Evolutionary conservation across 306 rosid genomes (phyloP).

Genomic region (Gillenia trifoliata): DNA sequence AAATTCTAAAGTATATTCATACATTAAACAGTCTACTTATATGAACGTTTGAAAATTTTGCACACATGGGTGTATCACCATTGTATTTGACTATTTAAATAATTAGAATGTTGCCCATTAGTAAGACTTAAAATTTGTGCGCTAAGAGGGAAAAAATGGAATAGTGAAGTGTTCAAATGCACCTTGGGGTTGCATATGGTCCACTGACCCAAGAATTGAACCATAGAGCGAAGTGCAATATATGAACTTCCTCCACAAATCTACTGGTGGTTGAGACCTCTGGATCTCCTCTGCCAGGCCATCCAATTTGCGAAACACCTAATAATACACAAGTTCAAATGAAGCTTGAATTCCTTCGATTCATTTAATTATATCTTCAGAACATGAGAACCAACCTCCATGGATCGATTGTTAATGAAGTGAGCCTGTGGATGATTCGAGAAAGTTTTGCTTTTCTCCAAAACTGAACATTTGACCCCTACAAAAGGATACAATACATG

Average conservation of each 20-base stretch:
- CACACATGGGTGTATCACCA: too few species aligned
- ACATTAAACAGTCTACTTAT: background rate
- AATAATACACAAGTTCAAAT: conserved; percentile 21
- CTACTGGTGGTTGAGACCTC: conserved; percentile 83
- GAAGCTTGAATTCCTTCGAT: conserved; percentile 5
- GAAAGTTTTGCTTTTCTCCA: conserved; percentile 58
- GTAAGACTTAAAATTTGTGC: background rate
- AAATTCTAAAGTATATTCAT: background rate
- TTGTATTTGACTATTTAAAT: background rate
- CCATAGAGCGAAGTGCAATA: conserved; percentile 89
- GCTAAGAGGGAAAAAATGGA: background rate
- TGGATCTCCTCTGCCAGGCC: conserved; percentile 90
- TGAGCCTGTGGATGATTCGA: conserved; percentile 84
- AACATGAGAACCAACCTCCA: conserved; percentile 64
- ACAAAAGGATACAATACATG: background rate
- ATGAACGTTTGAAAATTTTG: background rate
- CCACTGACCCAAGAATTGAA: conserved; percentile 86
- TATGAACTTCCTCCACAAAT: conserved; percentile 87
- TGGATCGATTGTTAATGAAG: conserved; percentile 88
- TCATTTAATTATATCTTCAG: conserved; percentile 6
- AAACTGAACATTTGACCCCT: conserved; percentile 77
- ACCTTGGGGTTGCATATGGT: conserved; percentile 97
- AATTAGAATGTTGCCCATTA: background rate
- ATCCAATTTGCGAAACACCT: conserved; percentile 83
- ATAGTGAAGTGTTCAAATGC: conserved; percentile 21